A percentile compares a stretch with the other conserved stretches of the same genome.
Conservation (phyloP, 306 rosid species). For the Vigna angularis region DNA sequence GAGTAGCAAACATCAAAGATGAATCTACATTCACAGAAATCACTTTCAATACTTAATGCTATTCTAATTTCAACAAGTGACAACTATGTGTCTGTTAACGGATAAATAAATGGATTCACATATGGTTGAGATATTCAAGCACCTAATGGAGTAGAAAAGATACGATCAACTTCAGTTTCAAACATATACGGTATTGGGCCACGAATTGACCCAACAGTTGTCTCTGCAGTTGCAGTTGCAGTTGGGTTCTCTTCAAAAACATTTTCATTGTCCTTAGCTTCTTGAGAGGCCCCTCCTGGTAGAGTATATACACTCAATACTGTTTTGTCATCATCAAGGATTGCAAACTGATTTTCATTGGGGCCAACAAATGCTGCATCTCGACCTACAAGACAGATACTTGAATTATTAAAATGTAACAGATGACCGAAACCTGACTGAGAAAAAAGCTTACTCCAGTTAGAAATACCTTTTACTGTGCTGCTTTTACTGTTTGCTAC, state of each 20-base stretch:
- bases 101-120: slow-evolving; percentile 6
- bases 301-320: slow-evolving; percentile 80
- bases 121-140: slow-evolving; percentile 23
- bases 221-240: slow-evolving; percentile 53
- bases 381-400: slow-evolving; percentile 63
- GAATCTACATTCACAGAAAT: slow-evolving; percentile 71
- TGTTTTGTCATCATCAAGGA: slow-evolving; percentile 91
- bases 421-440: slow-evolving; percentile 29
- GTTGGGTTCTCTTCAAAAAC: slow-evolving; percentile 66
- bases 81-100: background rate
- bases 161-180: slow-evolving; percentile 86
- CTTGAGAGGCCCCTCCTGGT: slow-evolving; percentile 76
- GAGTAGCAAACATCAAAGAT: slow-evolving; percentile 87
- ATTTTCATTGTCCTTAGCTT: slow-evolving; percentile 65
- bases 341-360: slow-evolving; percentile 87
- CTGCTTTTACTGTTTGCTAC: slow-evolving; percentile 70
- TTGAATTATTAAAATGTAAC: slow-evolving; percentile 30
- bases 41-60: slow-evolving; percentile 50
- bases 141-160: slow-evolving; percentile 95
- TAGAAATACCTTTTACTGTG: slow-evolving; percentile 74
- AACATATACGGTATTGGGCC: slow-evolving; percentile 85
- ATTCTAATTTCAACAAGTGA: slow-evolving; percentile 16
- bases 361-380: slow-evolving; percentile 96
- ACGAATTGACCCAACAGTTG: slow-evolving; percentile 57
- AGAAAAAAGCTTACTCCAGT: slow-evolving; percentile 34